Base-by-base conservation (phyloP, 768 basidiomycete species). In the Baorangia bicolor region DNA sequence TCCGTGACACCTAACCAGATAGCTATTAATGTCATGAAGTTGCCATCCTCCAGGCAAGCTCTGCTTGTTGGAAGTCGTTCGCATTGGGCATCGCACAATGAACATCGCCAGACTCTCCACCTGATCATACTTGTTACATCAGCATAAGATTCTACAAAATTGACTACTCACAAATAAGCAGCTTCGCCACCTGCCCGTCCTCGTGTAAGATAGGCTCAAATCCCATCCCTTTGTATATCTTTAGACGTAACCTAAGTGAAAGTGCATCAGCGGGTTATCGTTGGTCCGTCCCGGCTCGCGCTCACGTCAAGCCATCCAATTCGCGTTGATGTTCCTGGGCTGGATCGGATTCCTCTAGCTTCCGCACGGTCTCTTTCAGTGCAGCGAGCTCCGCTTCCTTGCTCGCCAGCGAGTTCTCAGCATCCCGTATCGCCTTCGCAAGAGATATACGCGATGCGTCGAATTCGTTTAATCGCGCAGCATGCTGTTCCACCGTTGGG, bases 341-440 rank as follows among this genome's bases (percentile, higher is more conserved):
- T 21, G 88, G 86, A 68, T 92, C 90, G 49, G 81, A 84, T 39
- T 78, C 78, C 65, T 92, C 89, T 56, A 90, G 67, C 39, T 68
- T 71, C 31, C 78, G 77, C 0, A 80, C 79, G 58, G 85, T 83
- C 51, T 87, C 87, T 61, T 87, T 88, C 55, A 92, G 73, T 5
- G 77, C 74, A 8, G 87, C 77, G 0, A 90, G 79, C 64, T 90
- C 88, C 2, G 82, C 85, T 62, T 92, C 88, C 62, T 83, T 85
- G 62, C 80, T 82, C 7, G 83, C 83, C 7, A 88, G 68, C 43
- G 82, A 69, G 38, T 81, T 78, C 71, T 92, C 88, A 2, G 80
- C 77, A 59, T 91, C 89, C 48, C 86, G 85, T 59, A 91, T 87
- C 6, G 86, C 81, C 64, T 92, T 92, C 23, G 79, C 84, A 16